phyloP scores from a whole-genome alignment of 805 yeast genomes.

The Yarrowia sp. region DNA sequence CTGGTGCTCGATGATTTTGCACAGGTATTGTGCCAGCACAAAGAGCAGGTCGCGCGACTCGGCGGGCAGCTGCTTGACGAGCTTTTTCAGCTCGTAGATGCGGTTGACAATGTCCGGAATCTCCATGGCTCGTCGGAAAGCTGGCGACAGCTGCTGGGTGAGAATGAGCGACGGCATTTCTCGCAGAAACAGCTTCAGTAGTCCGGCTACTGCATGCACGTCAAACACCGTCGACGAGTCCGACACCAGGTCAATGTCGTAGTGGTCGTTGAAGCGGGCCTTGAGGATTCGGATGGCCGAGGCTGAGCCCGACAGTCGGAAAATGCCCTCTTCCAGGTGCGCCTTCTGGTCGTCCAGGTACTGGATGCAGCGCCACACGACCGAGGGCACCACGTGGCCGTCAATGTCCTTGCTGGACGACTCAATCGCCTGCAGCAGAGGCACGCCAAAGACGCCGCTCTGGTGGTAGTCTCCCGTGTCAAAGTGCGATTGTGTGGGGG shows the following conservation, averaged over 20 bases:
- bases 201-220: conserved; percentile 82
- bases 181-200: conserved; percentile 76
- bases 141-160: conserved; percentile 48
- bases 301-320: conserved; percentile 86
- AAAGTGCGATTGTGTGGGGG: conserved; percentile 6
- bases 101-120: conserved; percentile 32
- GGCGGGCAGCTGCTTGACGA: conserved; percentile 46
- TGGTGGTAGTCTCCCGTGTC: background rate
- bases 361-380: conserved; percentile 70
- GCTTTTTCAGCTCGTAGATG: conserved; percentile 34
- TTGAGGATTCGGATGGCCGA: conserved; percentile 66
- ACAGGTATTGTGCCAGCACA: conserved; percentile 64
- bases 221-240: conserved; percentile 43
- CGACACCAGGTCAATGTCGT: conserved; percentile 62
- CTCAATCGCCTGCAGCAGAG: conserved; percentile 49
- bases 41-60: conserved; percentile 58
- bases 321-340: conserved; percentile 83
- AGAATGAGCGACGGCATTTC: conserved; percentile 69
- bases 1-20: conserved; percentile 57
- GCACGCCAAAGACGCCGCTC: conserved; percentile 57
- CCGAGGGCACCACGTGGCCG: conserved; percentile 60
- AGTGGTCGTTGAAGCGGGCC: conserved; percentile 60
- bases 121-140: conserved; percentile 42
- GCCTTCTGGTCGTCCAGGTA: conserved; percentile 65
- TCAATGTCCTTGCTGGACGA: conserved; percentile 50